These are phyloP conservation scores for Hypoxylon sp. DNA, from an alignment of 2,329 filamentous ascomycete genomes.

Conservation along the genomic window DNA sequence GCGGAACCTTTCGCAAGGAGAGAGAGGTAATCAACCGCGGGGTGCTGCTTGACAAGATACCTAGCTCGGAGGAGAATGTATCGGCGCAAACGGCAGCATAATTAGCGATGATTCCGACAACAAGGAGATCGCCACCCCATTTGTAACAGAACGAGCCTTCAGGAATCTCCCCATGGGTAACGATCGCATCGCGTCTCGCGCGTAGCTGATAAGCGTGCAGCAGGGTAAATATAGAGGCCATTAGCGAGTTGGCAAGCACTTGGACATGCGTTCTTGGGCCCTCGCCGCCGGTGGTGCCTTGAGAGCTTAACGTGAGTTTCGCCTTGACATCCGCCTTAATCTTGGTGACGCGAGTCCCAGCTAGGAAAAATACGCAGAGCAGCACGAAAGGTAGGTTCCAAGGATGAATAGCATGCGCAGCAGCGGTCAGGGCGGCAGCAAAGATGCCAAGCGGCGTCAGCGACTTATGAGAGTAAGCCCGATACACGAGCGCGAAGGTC, in stretches of 20 bases:
- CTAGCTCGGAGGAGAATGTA: slow-evolving; percentile 95
- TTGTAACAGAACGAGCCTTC: slow-evolving; percentile 67
- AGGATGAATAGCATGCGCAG: slow-evolving; percentile 89
- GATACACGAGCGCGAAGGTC: slow-evolving; percentile 73
- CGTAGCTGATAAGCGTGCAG: slow-evolving; percentile 73
- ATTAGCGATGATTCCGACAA: slow-evolving; percentile 80
- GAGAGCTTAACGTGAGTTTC: slow-evolving; percentile 81
- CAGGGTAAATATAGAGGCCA: slow-evolving; percentile 76
- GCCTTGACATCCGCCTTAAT: slow-evolving; percentile 91
- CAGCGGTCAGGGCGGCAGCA: slow-evolving; percentile 79
- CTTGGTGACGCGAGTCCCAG: slow-evolving; percentile 87
- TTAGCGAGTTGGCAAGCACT: slow-evolving; percentile 88
- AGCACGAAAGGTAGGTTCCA: slow-evolving; percentile 93
- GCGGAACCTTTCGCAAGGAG: slow-evolving; percentile 82
- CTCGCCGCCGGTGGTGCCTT: slow-evolving; percentile 82
- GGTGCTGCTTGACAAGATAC: slow-evolving; percentile 82
- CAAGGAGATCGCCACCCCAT: slow-evolving; percentile 73
- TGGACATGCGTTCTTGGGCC: slow-evolving; percentile 87
- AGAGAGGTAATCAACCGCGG: slow-evolving; percentile 90
- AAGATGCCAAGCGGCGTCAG: slow-evolving; percentile 83
- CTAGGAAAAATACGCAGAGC: slow-evolving; percentile 86
- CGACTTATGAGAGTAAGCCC: slow-evolving; percentile 79
- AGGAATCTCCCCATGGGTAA: slow-evolving; percentile 51
- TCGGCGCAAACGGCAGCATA: slow-evolving; percentile 94
- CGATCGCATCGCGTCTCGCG: slow-evolving; percentile 60